phyloP scores from a whole-genome alignment of 208 protist species.

The Herpetomonas tarakana region DNA sequence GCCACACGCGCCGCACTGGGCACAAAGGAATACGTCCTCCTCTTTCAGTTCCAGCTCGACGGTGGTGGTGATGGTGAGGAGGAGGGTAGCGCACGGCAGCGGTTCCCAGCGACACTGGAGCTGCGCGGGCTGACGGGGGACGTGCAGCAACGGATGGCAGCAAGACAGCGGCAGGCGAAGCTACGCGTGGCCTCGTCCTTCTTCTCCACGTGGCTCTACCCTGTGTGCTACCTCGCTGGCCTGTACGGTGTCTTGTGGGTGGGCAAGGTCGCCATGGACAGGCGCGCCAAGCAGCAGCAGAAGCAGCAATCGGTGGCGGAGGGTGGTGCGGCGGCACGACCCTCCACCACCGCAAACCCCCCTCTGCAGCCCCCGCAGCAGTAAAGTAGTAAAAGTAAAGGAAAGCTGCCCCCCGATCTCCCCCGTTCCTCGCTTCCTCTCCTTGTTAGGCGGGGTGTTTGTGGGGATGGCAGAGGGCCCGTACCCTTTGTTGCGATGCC shows the following conservation, averaged over 20 bases:
- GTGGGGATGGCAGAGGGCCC: too few relatives aligned
- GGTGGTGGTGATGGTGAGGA: not conserved
- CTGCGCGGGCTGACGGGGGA: conserved; percentile 27
- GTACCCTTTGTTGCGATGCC: too few relatives aligned
- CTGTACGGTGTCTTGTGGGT: conserved; percentile 33
- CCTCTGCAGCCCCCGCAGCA: too few relatives aligned
- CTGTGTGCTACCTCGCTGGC: conserved; percentile 24
- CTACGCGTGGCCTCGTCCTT: conserved; percentile 22
- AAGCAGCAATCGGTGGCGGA: conserved; percentile 10
- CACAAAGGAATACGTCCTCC: not conserved
- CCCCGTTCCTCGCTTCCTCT: too few relatives aligned
- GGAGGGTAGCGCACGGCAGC: not conserved
- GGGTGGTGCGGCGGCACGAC: not conserved
- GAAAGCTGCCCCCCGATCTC: too few relatives aligned
- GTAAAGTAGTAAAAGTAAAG: too few relatives aligned
- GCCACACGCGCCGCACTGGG: too few relatives aligned
- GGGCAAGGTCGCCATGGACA: not conserved
- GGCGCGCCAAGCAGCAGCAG: conserved; percentile 9
- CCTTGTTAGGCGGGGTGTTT: too few relatives aligned
- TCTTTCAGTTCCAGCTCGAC: not conserved
- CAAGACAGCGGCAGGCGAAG: conserved; percentile 3
- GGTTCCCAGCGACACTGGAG: conserved; percentile 19
- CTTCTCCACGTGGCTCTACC: conserved; percentile 36
- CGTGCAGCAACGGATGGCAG: conserved; percentile 13
- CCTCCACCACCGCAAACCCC: too few relatives aligned